Evolutionary conservation across 2,329 filamentous ascomycete genomes (phyloP).

Genomic region (Xylariaceae sp.): DNA sequence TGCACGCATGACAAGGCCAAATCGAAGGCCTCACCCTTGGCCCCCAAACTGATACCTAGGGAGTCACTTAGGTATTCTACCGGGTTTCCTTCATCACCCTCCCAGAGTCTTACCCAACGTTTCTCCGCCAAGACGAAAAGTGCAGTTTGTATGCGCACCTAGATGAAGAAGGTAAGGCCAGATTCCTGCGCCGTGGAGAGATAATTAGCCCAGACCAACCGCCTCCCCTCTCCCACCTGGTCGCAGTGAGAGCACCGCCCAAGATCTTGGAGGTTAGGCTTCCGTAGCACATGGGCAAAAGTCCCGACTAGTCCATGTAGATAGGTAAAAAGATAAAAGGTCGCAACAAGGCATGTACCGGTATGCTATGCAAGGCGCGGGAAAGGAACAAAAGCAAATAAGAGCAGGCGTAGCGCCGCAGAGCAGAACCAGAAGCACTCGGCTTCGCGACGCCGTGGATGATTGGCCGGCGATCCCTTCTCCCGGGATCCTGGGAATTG

Average conservation of each 20-base stretch:
- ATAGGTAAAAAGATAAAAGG: too few species aligned
- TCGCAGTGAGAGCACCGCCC: not conserved
- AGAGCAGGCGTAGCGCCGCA: not conserved
- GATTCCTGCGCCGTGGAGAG: constrained; percentile 1
- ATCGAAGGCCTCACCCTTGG: constrained; percentile 6
- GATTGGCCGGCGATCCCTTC: constrained; percentile 15
- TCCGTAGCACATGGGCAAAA: not conserved
- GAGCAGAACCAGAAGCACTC: constrained; percentile 12
- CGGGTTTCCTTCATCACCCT: not conserved
- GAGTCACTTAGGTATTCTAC: not conserved
- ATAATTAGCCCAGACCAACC: constrained; percentile 10
- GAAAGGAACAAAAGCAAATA: not conserved
- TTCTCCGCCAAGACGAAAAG: constrained; percentile 1
- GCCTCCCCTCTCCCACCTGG: not conserved
- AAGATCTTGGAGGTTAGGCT: not conserved
- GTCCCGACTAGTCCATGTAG: not conserved
- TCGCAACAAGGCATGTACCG: not conserved
- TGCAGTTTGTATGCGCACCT: not conserved
- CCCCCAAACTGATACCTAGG: constrained; percentile 13
- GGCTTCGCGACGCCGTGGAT: constrained; percentile 1
- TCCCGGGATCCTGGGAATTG: constrained; percentile 24
- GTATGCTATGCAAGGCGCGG: not conserved
- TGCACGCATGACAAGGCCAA: not conserved
- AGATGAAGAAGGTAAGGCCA: not conserved
- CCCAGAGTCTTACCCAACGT: not conserved